Conservation (phyloP, 2,329 filamentous ascomycete species). For the Alternaria conjuncta region DNA sequence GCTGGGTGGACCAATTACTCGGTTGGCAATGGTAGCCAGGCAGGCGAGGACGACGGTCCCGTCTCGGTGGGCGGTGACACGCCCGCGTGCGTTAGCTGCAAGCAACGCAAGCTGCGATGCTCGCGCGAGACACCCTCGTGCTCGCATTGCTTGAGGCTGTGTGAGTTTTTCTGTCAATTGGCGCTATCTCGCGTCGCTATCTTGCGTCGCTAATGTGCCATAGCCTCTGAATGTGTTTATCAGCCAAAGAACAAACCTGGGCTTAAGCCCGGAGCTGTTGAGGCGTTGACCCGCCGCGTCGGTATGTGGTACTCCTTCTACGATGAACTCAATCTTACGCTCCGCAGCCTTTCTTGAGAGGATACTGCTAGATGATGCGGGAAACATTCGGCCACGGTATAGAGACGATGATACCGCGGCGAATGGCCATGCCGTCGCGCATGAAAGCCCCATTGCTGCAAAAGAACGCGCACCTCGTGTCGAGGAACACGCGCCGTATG, state of each 20-base stretch:
- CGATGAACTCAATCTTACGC: conserved; percentile 15
- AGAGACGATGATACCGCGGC: conserved; percentile 2
- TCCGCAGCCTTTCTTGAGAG: conserved; percentile 35
- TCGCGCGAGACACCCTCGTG: conserved; percentile 40
- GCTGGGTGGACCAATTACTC: conserved; percentile 44
- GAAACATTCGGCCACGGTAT: conserved; percentile 33
- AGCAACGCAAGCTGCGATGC: conserved; percentile 42
- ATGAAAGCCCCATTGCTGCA: background rate
- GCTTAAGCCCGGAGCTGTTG: conserved; percentile 42
- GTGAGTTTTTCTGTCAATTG: conserved; percentile 23
- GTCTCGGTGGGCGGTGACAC: conserved; percentile 34
- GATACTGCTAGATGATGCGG: conserved; percentile 38
- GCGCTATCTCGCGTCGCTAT: background rate
- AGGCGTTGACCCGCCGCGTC: conserved; percentile 43
- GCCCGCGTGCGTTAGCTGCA: conserved; percentile 41
- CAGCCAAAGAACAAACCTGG: conserved; percentile 44
- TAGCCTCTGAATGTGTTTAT: conserved; percentile 40
- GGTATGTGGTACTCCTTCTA: conserved; percentile 20
- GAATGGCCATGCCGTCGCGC: background rate
- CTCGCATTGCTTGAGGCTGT: conserved; percentile 41
- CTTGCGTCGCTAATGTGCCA: conserved; percentile 13
- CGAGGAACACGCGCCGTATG: conserved; percentile 1
- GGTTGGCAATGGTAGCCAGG: conserved; percentile 29
- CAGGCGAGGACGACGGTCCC: conserved; percentile 33
- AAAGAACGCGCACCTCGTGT: conserved; percentile 2